Conservation (phyloP, 202 grass and related monocot genomes). For the Carex arenaria region DNA sequence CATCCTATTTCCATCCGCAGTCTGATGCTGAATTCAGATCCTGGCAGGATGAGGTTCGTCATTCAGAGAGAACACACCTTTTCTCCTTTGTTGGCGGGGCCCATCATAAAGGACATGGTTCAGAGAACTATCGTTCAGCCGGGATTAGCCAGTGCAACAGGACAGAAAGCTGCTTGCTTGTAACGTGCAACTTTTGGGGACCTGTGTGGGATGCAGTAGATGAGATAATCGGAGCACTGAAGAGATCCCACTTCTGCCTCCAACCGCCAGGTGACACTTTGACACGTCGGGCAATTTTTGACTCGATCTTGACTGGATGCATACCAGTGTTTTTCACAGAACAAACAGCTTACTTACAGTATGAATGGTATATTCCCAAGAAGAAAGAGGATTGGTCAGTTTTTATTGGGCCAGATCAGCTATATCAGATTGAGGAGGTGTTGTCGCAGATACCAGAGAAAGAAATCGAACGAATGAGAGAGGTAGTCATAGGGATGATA, state of each 20-base stretch:
- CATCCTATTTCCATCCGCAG: conserved; percentile 36
- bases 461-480: too few species aligned
- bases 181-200: conserved; percentile 3
- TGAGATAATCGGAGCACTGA: conserved; percentile 19
- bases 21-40: conserved; percentile 5
- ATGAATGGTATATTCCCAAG: conserved; percentile 11
- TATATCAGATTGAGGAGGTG: too few species aligned
- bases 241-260: conserved; percentile 26
- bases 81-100: conserved; percentile 22
- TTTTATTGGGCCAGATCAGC: too few species aligned
- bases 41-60: conserved; percentile 30
- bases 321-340: conserved; percentile 35
- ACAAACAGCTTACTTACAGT: conserved; percentile 27
- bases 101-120: not conserved
- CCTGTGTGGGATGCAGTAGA: conserved; percentile 1
- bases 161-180: conserved; percentile 13
- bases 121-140: not conserved
- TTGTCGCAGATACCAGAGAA: too few species aligned
- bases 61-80: conserved; percentile 9
- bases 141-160: conserved; percentile 18
- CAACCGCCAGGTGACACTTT: conserved; percentile 27
- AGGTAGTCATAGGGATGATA: too few species aligned
- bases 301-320: conserved; percentile 30
- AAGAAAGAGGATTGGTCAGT: conserved; percentile 22
- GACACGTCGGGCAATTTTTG: conserved; percentile 24